Evolutionary conservation across 176 grass and related monocot species (phyloP), one percentile per base, ranked within the genome.

Genomic region (Oryza glaberrima): DNA sequence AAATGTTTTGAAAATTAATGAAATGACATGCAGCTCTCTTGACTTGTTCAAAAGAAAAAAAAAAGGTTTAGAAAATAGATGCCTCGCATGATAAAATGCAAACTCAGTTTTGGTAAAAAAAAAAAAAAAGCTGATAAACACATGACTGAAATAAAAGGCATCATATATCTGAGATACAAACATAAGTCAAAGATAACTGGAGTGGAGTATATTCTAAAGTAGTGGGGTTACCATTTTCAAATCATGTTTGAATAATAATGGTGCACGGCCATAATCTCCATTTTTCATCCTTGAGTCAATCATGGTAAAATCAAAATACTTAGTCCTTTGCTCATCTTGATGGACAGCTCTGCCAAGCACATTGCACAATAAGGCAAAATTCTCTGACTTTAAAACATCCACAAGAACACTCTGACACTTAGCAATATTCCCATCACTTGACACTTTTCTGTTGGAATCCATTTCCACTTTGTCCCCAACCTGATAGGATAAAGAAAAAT

Each of bases 221-320:
- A 28, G 14, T 65, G 40, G 83, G 49, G 66, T 67, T 93, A 94
- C 95, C 92, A 91, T 85, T 69, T 87, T 84, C 23, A 98, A 79
- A 91, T 98, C 92, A 38, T 76, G 74, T 75, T 87, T 72, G 86
- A 93, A 94, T 82, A 90, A 84, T 81, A 68, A 67, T 56, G 92
- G 95, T 44, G 80, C 73, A 48, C 48, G 68, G 74, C 88, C 95
- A 86, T 98, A 98, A 64, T 86, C 88, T 79, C 95, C 95, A 95
- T 85, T 93, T 82, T 88, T 98, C 86, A 98, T 86, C 65, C 94
- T 98, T 83, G 84, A 87, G 65, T 93, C 90, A 49, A 98, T 91
- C 67, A 91, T 20, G 26, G 85, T 77, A 76, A 95, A 98, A 89
- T 95, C 76, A 79, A 98, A 90, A 79, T 89, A 95, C 65, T 76